phyloP scores from a whole-genome alignment of 164 flowering plant genomes.

The Liriodendron chinense region DNA sequence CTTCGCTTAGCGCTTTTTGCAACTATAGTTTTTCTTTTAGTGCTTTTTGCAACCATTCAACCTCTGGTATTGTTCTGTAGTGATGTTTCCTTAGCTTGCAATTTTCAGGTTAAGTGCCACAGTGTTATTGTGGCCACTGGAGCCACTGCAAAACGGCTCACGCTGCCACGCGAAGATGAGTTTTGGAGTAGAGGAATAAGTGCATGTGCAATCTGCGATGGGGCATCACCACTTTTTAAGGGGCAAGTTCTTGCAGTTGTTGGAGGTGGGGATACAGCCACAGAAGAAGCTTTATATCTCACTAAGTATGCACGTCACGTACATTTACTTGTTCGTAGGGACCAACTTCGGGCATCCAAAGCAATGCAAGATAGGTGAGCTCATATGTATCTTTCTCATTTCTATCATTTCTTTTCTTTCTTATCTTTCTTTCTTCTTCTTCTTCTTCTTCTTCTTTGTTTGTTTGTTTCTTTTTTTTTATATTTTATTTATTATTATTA shows the following conservation, averaged over 20 bases:
- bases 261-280: conserved; percentile 99
- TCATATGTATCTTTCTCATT: neutral
- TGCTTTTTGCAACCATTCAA: neutral
- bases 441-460: neutral
- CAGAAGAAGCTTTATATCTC: conserved; percentile 93
- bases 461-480: neutral
- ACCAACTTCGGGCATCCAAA: conserved; percentile 84
- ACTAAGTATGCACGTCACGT: conserved; percentile 98
- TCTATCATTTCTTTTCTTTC: neutral
- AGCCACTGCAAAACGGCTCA: conserved; percentile 84
- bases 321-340: conserved; percentile 83
- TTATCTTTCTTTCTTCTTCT: neutral
- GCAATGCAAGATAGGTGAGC: conserved; percentile 98
- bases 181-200: conserved; percentile 98
- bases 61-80: neutral
- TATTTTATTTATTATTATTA: too few relatives aligned
- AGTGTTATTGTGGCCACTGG: conserved; percentile 86
- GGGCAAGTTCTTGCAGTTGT: conserved; percentile 95
- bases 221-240: conserved; percentile 91
- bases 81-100: neutral
- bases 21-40: neutral
- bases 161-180: conserved; percentile 87
- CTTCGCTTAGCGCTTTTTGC: neutral
- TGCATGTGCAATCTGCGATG: conserved; percentile 99
- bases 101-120: conserved; percentile 78